A percentile compares a stretch with the other conserved stretches of the same genome.
Conservation (phyloP, 2,329 filamentous ascomycete genomes). For the Plenodomus biglobosus region DNA sequence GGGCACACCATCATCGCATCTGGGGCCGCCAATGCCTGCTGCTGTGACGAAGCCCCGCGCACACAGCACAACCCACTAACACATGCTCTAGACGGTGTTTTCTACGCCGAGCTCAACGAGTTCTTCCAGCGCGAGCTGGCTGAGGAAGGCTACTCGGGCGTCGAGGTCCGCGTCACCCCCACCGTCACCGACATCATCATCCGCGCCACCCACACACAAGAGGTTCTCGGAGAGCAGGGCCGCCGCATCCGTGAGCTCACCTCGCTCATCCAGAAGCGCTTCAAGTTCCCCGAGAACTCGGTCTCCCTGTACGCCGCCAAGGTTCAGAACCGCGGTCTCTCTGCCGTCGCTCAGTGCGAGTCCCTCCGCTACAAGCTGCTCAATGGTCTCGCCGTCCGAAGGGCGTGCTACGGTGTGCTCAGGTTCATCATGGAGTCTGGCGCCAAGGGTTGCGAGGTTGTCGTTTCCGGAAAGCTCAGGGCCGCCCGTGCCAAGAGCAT, state of each 20-base stretch:
- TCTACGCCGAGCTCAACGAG: constrained; percentile 99
- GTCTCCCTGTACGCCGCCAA: constrained; percentile 99
- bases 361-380: constrained; percentile 99
- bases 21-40: not conserved
- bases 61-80: constrained; percentile 29
- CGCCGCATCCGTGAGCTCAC: constrained; percentile 99
- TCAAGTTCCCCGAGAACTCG: constrained; percentile 99
- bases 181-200: constrained; percentile 99
- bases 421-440: constrained; percentile 99
- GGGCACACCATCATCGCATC: not conserved
- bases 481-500: constrained; percentile 99
- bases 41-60: constrained; percentile 10
- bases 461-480: constrained; percentile 98
- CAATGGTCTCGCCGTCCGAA: constrained; percentile 97
- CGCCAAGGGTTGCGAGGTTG: constrained; percentile 99
- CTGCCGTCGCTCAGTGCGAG: constrained; percentile 99
- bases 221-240: constrained; percentile 99
- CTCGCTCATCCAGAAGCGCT: constrained; percentile 99
- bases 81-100: constrained; percentile 76
- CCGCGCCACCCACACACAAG: constrained; percentile 99
- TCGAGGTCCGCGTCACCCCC: constrained; percentile 99
- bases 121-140: constrained; percentile 99
- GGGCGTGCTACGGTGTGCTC: constrained; percentile 99
- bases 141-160: constrained; percentile 99
- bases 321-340: constrained; percentile 99